Evolutionary conservation across 331 rosid species (phyloP), one percentile per base, ranked within the genome.

Genomic region (Erythrophleum ivorense): DNA sequence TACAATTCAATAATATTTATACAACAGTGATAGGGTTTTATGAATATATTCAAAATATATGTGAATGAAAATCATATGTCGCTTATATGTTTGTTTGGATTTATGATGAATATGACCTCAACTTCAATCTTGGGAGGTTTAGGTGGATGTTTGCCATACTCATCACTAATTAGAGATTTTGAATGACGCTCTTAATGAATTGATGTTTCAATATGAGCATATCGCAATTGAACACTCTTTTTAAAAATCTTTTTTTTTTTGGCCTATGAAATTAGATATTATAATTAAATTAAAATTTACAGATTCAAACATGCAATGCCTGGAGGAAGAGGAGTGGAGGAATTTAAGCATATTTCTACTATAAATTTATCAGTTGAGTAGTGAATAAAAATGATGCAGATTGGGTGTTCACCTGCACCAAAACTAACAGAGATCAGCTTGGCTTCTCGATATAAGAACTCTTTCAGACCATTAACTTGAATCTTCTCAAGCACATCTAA

Each of bases 401-500:
- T 57, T 77, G 54, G 64, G 70, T 65, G 70, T 73, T 73, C 86
- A 96, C 99, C 97, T 88, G 98, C 89, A 55, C 98, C 99, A 72
- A 92, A 91, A 87, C 94, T 94, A 78, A 92, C 91, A 43, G 93
- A 92, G 80, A 87, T 80, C 76, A 96, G 92, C 88, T 90, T 94
- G 84, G 97, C 98, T 81, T 94, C 97, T 84, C 85, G 90, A 70
- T 86, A 81, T 83, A 96, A 81, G 85, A 94, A 96, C 81, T 94
- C 95, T 84, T 85, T 96, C 63, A 91, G 52, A 16, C 95, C 91
- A 83, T 85, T 78, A 66, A 83, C 87, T 70, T 88, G 91, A 84
- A 96, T 91, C 80, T 90, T 90, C 64, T 91, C 90, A 73, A 96
- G 92, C 86, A 92, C 94, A 87, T 92, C 97, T 83, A 84, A 84